Base-by-base conservation (phyloP, 805 yeast species). In the Teunomyces kruisii region DNA sequence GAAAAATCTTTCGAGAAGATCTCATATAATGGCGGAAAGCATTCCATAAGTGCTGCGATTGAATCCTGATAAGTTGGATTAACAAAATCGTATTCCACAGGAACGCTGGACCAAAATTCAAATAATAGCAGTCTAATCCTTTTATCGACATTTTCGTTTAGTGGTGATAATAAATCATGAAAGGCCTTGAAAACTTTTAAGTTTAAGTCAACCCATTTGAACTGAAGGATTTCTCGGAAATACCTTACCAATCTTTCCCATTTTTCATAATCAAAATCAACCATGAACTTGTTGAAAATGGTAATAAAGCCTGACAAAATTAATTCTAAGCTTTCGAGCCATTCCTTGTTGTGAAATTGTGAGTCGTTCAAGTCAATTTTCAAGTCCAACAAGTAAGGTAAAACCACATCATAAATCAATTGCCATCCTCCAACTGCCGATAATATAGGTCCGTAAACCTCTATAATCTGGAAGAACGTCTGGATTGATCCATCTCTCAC, bases 401-500 rank as follows among this genome's bases (percentile, higher is more conserved):
- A 72, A 1, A 88, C 88, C 30, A 84, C 74, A 26, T 68, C 60
- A 55, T 81, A 83, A 3, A 91, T 77, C n/a, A 83, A 62, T 22
- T 74, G 65, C 97, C 97, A 90, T 1, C 80, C 45, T 4, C 37
- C 44, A 17, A 40, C 33, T 12, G 49, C 31, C 22, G 45, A 41
- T n/a, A 49, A 37, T 6, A 24, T 46, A 46, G 42, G 42, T 4
- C 62, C 64, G 13, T 59, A 60, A 5, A 52, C 58, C 19, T 61
- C 64, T 6, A 61, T 46, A 24, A 92, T 83, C 51, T 91, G 80
- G 65, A 89, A 88, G 52, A 91, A 83, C 0, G 97, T 92, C 58
- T 90, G 96, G 12, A 89, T 78, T 0, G 97, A 83, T 2, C 97
- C 97, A 55, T 89, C 90, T 49, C 95, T 76, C 0, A 92, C 96